These are phyloP conservation scores for Mucor lusitanicus DNA, from an alignment of 371 early-diverging fungal species.

Conservation along the genomic window DNA sequence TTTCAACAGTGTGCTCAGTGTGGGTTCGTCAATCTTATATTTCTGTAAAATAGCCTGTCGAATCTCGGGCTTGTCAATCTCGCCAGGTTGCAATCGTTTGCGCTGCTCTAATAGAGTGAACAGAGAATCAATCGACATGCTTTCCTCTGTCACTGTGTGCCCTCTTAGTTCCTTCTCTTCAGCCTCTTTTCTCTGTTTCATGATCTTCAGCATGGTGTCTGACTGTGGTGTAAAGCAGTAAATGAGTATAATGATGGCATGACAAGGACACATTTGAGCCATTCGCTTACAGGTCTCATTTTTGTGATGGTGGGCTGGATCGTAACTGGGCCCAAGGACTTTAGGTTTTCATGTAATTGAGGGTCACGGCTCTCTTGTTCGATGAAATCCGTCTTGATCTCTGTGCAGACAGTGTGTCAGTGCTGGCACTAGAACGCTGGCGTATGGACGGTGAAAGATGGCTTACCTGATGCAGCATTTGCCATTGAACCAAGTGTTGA, in stretches of 20 bases:
- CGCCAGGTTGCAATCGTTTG: conserved; percentile 36
- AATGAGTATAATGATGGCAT: neutral
- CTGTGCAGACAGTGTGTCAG: conserved; percentile 10
- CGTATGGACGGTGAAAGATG: no score
- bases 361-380: conserved; percentile 42
- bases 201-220: conserved; percentile 46
- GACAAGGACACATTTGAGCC: neutral
- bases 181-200: conserved; percentile 34
- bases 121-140: conserved; percentile 33
- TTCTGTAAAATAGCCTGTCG: conserved; percentile 21
- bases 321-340: conserved; percentile 37
- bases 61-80: conserved; percentile 22
- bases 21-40: conserved; percentile 31
- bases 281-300: conserved; percentile 34
- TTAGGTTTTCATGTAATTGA: conserved; percentile 37
- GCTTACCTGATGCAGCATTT: conserved; percentile 12
- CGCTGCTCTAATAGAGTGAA: conserved; percentile 39
- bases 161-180: conserved; percentile 24
- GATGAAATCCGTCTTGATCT: conserved; percentile 26
- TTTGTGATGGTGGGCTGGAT: conserved; percentile 37
- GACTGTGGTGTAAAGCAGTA: conserved; percentile 24
- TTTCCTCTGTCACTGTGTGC: conserved; percentile 8
- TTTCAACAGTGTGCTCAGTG: conserved; percentile 30
- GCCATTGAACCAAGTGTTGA: conserved; percentile 10
- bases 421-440: neutral